phyloP scores from a whole-genome alignment of 805 yeast species.

The Yarrowia bubula region DNA sequence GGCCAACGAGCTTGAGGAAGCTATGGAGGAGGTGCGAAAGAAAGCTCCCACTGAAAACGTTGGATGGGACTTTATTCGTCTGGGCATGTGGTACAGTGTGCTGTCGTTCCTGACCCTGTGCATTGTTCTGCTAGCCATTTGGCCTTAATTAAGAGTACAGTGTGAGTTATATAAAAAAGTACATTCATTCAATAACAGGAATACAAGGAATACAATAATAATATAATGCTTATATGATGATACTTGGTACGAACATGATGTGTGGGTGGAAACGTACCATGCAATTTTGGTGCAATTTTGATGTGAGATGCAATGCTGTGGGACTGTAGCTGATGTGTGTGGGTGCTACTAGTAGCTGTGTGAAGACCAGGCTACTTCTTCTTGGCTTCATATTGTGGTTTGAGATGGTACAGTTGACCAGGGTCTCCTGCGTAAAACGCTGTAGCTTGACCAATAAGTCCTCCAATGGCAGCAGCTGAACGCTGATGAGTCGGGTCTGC shows the following conservation, averaged over 20 bases:
- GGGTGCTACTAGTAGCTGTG: too few species aligned
- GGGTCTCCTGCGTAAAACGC: conserved; percentile 25
- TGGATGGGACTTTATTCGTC: not conserved
- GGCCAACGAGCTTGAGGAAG: conserved; percentile 36
- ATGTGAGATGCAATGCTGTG: not conserved
- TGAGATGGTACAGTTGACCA: conserved; percentile 1
- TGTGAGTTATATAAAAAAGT: not conserved
- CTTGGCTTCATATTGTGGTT: conserved; percentile 9
- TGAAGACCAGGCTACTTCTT: not conserved
- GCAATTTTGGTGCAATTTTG: not conserved
- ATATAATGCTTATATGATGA: not conserved
- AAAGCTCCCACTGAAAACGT: conserved; percentile 6
- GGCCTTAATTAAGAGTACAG: not conserved
- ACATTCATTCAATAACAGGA: not conserved
- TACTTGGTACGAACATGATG: not conserved
- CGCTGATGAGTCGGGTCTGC: not conserved
- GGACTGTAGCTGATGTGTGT: not conserved
- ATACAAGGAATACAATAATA: too few species aligned
- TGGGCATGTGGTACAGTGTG: not conserved
- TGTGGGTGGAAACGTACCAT: not conserved
- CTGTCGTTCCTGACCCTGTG: not conserved
- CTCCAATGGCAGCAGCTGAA: conserved; percentile 25
- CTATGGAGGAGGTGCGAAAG: conserved; percentile 6
- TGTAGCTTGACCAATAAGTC: conserved; percentile 19
- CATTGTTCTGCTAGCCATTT: not conserved